These are phyloP conservation scores for Sclerotinia borealis DNA, from an alignment of 2,329 filamentous ascomycete species.

Conservation along the genomic window DNA sequence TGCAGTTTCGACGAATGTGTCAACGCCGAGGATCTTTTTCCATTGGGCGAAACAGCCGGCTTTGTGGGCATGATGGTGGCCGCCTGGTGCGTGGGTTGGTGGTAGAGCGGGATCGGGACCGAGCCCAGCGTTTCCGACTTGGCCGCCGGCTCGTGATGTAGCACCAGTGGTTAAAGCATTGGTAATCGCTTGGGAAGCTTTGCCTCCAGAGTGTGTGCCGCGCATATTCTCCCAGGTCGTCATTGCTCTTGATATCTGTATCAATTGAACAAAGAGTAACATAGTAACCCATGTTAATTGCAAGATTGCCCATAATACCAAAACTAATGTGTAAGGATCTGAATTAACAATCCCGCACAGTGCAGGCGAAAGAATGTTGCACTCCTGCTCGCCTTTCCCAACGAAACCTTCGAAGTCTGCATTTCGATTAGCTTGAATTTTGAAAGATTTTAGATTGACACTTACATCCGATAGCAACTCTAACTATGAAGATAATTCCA, in stretches of 20 bases:
- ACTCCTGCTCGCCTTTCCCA: constrained; percentile 48
- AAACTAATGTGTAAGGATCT: constrained; percentile 76
- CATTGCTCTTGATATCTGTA: constrained; percentile 86
- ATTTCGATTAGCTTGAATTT: constrained; percentile 25
- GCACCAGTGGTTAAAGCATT: constrained; percentile 70
- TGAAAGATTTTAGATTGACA: not conserved
- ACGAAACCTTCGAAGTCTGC: constrained; percentile 59
- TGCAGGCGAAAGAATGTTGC: constrained; percentile 67
- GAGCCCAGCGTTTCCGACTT: constrained; percentile 61
- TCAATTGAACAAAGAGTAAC: constrained; percentile 87
- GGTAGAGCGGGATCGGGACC: constrained; percentile 52
- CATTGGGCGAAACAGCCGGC: constrained; percentile 69
- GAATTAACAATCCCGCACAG: constrained; percentile 73
- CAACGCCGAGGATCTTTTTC: constrained; percentile 80
- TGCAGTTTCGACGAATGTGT: constrained; percentile 89
- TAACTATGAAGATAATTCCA: constrained; percentile 67
- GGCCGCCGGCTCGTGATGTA: constrained; percentile 59
- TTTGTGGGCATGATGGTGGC: constrained; percentile 41
- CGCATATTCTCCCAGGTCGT: constrained; percentile 98
- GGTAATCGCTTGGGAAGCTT: constrained; percentile 53
- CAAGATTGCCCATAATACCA: constrained; percentile 71
- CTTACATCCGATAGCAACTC: constrained; percentile 67
- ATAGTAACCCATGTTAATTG: constrained; percentile 97
- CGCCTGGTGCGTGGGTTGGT: constrained; percentile 35
- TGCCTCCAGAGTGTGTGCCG: constrained; percentile 55